Percentiles rank a stretch among this genome's conserved stretches.
Evolutionary conservation across 768 basidiomycete genomes (phyloP).

Genomic region (Mrakia hoshinonis): DNA sequence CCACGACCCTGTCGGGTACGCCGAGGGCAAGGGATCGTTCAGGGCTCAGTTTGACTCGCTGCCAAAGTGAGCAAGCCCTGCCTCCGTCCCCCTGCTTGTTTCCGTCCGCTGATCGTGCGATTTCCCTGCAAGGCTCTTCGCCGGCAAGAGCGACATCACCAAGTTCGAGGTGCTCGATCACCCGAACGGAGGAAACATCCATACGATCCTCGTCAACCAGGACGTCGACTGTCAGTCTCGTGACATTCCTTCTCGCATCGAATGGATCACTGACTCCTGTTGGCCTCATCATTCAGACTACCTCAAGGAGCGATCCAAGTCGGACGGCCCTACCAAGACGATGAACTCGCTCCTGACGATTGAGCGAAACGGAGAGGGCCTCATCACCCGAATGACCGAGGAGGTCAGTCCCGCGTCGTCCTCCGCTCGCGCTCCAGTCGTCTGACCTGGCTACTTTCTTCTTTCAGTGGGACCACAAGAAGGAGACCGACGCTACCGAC

Average conservation of each 20-base stretch:
- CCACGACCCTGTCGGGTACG: constrained; percentile 38
- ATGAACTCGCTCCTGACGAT: constrained; percentile 38
- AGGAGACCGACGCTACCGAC: constrained; percentile 35
- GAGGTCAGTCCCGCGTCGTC: constrained; percentile 32
- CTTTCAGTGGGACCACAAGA: constrained; percentile 37
- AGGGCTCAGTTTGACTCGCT: not conserved
- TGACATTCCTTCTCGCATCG: not conserved
- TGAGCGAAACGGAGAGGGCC: constrained; percentile 35
- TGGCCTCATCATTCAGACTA: constrained; percentile 26
- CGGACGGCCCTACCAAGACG: constrained; percentile 31
- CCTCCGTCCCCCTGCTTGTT: no score
- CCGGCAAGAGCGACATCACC: constrained; percentile 31
- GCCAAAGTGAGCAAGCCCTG: no score
- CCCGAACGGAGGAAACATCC: constrained; percentile 27
- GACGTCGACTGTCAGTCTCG: constrained; percentile 31
- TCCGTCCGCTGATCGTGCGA: not conserved
- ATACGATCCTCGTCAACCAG: constrained; percentile 17
- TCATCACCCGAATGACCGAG: constrained; percentile 32
- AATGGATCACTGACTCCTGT: not conserved
- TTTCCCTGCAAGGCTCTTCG: constrained; percentile 38
- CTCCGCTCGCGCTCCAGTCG: not conserved
- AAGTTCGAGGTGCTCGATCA: constrained; percentile 36
- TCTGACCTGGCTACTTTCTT: no score
- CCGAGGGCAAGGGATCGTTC: constrained; percentile 31
- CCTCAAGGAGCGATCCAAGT: constrained; percentile 31